Conservation (phyloP, 441 rosid species). For the Metrosideros polymorpha region DNA sequence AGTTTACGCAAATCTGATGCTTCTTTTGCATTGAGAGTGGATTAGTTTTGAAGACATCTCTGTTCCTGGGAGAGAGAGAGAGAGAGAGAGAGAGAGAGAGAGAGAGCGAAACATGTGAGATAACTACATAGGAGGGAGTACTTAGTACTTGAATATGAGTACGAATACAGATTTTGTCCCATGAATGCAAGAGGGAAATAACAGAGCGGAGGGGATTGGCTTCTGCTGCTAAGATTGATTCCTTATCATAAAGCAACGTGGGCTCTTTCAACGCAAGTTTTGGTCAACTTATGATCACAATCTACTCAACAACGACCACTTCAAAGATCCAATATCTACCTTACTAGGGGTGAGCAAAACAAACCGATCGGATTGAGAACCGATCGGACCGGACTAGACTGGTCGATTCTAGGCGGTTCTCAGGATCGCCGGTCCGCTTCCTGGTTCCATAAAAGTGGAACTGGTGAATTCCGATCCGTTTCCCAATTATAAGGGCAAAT, state of each 20-base stretch:
- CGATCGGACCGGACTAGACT: too few relatives aligned
- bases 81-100: background rate
- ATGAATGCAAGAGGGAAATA: background rate
- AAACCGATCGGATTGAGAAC: too few relatives aligned
- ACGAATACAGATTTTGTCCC: background rate
- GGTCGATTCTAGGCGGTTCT: too few relatives aligned
- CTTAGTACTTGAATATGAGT: background rate
- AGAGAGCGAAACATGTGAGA: background rate
- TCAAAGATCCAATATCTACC: background rate
- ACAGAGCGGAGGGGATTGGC: background rate
- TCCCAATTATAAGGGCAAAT: too few relatives aligned
- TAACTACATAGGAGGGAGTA: background rate
- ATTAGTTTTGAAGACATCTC: conserved; percentile 11
- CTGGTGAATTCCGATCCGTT: too few relatives aligned
- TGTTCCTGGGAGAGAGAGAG: background rate
- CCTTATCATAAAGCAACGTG: background rate
- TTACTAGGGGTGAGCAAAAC: too few relatives aligned
- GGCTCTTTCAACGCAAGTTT: background rate
- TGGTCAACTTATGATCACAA: background rate
- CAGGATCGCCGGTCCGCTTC: too few relatives aligned
- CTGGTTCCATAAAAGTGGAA: too few relatives aligned
- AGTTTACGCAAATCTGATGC: background rate
- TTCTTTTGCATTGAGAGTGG: conserved; percentile 1
- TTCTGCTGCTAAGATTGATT: background rate
- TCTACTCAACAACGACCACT: background rate